Percentiles rank a stretch among this genome's conserved stretches.
These are phyloP conservation scores for Lactarius evosmus DNA, from an alignment of 768 basidiomycete species.

Conservation along the genomic window DNA sequence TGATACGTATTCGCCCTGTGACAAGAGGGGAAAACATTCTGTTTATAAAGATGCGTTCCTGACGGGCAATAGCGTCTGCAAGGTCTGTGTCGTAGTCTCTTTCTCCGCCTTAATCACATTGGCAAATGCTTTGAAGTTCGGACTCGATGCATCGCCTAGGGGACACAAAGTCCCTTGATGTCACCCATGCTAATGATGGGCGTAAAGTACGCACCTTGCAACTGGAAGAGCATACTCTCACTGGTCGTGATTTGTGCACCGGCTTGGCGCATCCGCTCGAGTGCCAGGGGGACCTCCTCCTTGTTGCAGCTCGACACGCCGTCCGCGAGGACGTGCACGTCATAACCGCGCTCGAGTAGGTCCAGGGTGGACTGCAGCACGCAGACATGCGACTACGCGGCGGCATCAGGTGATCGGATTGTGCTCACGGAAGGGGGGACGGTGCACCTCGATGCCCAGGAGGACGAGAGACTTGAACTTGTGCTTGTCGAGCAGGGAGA, in stretches of 20 bases:
- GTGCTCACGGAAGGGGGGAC: not conserved
- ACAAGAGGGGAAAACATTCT: not conserved
- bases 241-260: constrained; percentile 78
- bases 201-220: constrained; percentile 51
- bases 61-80: constrained; percentile 35
- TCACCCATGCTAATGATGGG: constrained; percentile 24
- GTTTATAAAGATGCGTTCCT: not conserved
- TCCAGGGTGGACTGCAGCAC: constrained; percentile 80
- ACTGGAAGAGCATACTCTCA: constrained; percentile 76
- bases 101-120: constrained; percentile 76
- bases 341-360: constrained; percentile 47
- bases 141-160: constrained; percentile 55
- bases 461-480: constrained; percentile 61
- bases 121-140: constrained; percentile 71
- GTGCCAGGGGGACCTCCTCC: constrained; percentile 74
- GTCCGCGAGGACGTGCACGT: constrained; percentile 75
- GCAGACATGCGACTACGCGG: constrained; percentile 78
- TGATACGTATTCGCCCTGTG: not conserved
- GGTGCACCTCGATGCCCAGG: constrained; percentile 82
- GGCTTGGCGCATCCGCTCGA: constrained; percentile 63
- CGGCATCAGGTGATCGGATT: not conserved
- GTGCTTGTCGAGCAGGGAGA: constrained; percentile 46
- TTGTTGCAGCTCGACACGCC: constrained; percentile 79
- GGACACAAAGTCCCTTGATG: constrained; percentile 5
- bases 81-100: constrained; percentile 47